Percentiles rank a stretch among this genome's conserved stretches.
phyloP scores from a whole-genome alignment of 352 stramenopile genomes.

The Phytophthora citrophthora region DNA sequence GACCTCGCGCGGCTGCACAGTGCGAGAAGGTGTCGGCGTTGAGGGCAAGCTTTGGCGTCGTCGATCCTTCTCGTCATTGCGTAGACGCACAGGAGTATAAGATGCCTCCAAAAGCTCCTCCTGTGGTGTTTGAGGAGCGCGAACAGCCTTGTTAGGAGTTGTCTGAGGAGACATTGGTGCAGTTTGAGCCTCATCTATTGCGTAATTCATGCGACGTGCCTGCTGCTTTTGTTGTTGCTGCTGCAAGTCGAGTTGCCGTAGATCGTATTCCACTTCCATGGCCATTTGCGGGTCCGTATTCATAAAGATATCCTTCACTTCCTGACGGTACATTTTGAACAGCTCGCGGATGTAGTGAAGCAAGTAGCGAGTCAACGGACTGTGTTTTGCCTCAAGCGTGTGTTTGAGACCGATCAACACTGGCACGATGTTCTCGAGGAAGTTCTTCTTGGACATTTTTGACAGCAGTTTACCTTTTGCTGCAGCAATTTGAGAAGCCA shows the following conservation, averaged over 20 bases:
- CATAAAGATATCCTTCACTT: conserved; percentile 94
- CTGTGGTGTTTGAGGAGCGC: conserved; percentile 37
- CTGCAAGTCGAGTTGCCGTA: conserved; percentile 80
- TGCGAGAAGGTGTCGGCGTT: conserved; percentile 46
- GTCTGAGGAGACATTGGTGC: conserved; percentile 17
- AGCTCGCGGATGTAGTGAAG: conserved; percentile 95
- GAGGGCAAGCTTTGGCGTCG: conserved; percentile 58
- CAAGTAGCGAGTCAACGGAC: conserved; percentile 93
- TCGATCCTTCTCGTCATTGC: conserved; percentile 38
- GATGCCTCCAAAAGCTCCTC: conserved; percentile 47
- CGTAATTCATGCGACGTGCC: conserved; percentile 25
- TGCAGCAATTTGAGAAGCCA: conserved; percentile 78
- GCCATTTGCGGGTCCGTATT: conserved; percentile 93
- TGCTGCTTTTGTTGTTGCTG: conserved; percentile 60
- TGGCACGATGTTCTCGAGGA: conserved; percentile 97
- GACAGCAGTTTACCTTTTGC: conserved; percentile 94
- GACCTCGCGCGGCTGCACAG: conserved; percentile 41
- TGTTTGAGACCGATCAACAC: conserved; percentile 97
- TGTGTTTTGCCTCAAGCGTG: conserved; percentile 93
- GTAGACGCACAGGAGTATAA: conserved; percentile 45
- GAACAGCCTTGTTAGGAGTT: conserved; percentile 3
- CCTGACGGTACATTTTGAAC: conserved; percentile 92
- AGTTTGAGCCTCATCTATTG: conserved; percentile 11
- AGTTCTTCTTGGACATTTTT: conserved; percentile 97
- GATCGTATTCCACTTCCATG: conserved; percentile 97